Evolutionary conservation across 768 basidiomycete species (phyloP).

Genomic region (Serendipita sp.): DNA sequence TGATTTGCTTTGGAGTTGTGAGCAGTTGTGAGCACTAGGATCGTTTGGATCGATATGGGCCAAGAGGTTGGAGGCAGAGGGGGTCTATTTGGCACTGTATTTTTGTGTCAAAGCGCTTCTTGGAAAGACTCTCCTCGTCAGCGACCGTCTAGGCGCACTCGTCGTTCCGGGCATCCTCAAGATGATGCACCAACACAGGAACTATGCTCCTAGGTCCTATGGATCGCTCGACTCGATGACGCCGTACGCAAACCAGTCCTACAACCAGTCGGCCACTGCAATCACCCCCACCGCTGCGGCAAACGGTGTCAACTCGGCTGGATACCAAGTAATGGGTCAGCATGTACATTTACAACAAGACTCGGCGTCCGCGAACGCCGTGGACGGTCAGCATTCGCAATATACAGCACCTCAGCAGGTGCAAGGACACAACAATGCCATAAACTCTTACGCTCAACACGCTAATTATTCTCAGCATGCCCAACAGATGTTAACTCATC

Average conservation of each 20-base stretch:
- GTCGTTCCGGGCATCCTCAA: neutral
- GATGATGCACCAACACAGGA: constrained; percentile 2
- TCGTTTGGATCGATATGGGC: neutral
- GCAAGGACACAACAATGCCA: neutral
- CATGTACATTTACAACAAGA: neutral
- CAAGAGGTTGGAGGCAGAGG: neutral
- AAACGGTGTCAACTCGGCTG: neutral
- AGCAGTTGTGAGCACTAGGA: neutral
- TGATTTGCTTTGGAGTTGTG: too few species aligned
- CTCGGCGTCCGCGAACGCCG: neutral
- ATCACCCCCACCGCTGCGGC: neutral
- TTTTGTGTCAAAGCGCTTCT: too few species aligned
- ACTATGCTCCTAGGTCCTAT: neutral
- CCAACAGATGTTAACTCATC: neutral
- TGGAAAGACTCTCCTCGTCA: neutral
- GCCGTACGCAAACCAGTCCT: neutral
- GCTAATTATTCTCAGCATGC: neutral
- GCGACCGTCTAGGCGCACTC: neutral
- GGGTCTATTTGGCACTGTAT: neutral
- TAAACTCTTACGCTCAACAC: neutral
- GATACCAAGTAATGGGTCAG: neutral
- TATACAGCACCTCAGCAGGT: neutral
- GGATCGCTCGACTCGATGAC: neutral
- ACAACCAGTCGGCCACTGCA: neutral
- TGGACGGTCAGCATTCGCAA: neutral